These are phyloP conservation scores for Uncinocarpus reesii DNA, from an alignment of 2,329 filamentous ascomycete species.

Conservation along the genomic window DNA sequence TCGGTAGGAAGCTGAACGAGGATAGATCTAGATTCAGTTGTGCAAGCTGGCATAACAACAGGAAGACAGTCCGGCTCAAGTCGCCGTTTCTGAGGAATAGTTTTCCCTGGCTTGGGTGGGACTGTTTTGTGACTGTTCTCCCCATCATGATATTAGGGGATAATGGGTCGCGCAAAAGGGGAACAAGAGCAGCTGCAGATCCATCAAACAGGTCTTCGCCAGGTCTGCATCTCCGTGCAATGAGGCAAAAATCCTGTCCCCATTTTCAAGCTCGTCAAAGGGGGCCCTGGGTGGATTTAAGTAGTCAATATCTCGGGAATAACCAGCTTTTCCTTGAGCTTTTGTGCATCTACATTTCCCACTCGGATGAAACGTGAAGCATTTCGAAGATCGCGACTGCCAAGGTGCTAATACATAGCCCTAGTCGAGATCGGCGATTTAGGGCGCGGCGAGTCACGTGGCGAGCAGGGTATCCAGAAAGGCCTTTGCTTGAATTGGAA, in stretches of 20 bases:
- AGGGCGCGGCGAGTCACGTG: too few relatives aligned
- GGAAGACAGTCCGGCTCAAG: conserved; percentile 15
- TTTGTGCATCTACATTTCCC: background rate
- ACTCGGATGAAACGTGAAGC: too few relatives aligned
- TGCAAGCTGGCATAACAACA: background rate
- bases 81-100: conserved; percentile 17
- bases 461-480: too few relatives aligned
- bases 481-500: too few relatives aligned
- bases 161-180: conserved; percentile 17
- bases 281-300: background rate
- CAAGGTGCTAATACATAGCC: too few relatives aligned
- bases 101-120: conserved; percentile 5
- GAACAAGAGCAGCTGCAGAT: conserved; percentile 16
- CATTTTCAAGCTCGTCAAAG: conserved; percentile 4
- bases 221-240: conserved; percentile 11
- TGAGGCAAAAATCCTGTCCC: conserved; percentile 5
- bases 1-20: conserved; percentile 15
- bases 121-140: background rate
- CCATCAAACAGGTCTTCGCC: conserved; percentile 16
- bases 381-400: too few relatives aligned
- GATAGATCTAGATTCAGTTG: background rate
- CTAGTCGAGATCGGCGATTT: too few relatives aligned
- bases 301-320: background rate
- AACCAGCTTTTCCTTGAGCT: background rate
- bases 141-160: conserved; percentile 13